These are phyloP conservation scores for Phytophthora ramorum DNA, from an alignment of 352 stramenopile species.

Conservation along the genomic window DNA sequence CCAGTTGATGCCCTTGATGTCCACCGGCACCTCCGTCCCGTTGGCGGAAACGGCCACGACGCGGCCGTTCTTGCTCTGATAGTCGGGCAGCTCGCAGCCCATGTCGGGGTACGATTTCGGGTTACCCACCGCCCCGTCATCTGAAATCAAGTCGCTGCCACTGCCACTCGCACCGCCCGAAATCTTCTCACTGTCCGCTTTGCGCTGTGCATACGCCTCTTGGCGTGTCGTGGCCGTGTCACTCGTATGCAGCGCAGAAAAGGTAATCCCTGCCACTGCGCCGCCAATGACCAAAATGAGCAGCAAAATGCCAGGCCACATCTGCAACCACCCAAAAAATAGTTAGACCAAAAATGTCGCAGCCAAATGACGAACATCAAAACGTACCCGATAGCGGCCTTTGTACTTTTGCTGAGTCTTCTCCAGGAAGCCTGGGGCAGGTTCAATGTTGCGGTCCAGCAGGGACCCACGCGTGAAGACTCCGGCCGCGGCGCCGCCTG, in stretches of 20 bases:
- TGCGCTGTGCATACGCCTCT: slow-evolving; percentile 32
- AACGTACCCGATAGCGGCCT: slow-evolving; percentile 56
- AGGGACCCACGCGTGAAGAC: slow-evolving; percentile 57
- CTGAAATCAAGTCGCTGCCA: slow-evolving; percentile 58
- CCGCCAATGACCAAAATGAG: slow-evolving; percentile 44
- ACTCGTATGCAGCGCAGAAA: slow-evolving; percentile 34
- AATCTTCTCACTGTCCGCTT: slow-evolving; percentile 32
- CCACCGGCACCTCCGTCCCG: slow-evolving; percentile 56
- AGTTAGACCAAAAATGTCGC: slow-evolving; percentile 1
- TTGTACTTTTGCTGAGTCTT: slow-evolving; percentile 54
- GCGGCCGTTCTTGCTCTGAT: slow-evolving; percentile 71
- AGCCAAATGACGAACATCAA: not conserved
- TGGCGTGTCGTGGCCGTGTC: slow-evolving; percentile 19
- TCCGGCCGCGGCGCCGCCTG: slow-evolving; percentile 9
- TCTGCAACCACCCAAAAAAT: slow-evolving; percentile 25
- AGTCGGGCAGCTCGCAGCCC: slow-evolving; percentile 71
- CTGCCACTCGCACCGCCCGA: slow-evolving; percentile 28
- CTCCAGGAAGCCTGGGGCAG: slow-evolving; percentile 12
- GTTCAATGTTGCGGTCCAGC: slow-evolving; percentile 56
- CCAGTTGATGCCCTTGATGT: slow-evolving; percentile 86
- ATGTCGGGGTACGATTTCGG: slow-evolving; percentile 74
- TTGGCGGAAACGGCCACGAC: slow-evolving; percentile 64
- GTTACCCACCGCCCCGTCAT: slow-evolving; percentile 76
- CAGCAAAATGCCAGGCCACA: slow-evolving; percentile 54
- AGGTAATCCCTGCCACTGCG: slow-evolving; percentile 36